Evolutionary conservation across 2,329 filamentous ascomycete genomes (phyloP), one percentile per base, ranked within the genome.

Genomic region (Trichoderma sp.): DNA sequence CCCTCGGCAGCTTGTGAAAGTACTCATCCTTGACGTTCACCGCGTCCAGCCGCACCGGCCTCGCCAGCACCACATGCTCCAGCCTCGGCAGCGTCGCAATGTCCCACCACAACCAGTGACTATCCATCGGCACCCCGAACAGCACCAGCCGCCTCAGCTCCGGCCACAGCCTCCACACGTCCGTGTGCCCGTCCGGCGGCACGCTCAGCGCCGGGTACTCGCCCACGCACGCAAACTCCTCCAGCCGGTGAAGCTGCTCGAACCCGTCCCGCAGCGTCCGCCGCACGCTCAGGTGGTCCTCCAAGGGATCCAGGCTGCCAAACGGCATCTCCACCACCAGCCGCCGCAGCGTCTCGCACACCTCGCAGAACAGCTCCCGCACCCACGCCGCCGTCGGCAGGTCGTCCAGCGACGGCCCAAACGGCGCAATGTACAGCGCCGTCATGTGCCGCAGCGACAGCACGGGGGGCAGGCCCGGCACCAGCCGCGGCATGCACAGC

Each of bases 321-420:
- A 86, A 82, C 7, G 85, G 85, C 74, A 87, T 85, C 71, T 85
- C 80, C 56, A 87, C 81, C 61, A 86, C 80, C 7, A 88, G 80
- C 24, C 83, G 82, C 57, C 77, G 80, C 58, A 88, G 80, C 7
- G 82, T 81, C 24, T 76, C 74, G 63, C 79, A 79, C 34, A 84
- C 78, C 71, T 82, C 79, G 71, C 77, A 80, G 63, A 88, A 80
- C 2, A 88, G 78, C 57, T 84, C 81, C 6, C 81, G 80, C 47
- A 84, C 80, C 80, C 80, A 82, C 24, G 74, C 75, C 0, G 84
- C 83, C 24, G 80, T 82, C 6, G 80, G 80, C 69, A 80, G 78
- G 71, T 86, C 79, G 68, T 84, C 81, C 18, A 84, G 75, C 18
- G 77, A 77, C 6, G 68, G 39, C 6, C 75, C 76, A 73, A 84